Conservation (phyloP, 257 asterid genomes). For the Asclepias syriaca region DNA sequence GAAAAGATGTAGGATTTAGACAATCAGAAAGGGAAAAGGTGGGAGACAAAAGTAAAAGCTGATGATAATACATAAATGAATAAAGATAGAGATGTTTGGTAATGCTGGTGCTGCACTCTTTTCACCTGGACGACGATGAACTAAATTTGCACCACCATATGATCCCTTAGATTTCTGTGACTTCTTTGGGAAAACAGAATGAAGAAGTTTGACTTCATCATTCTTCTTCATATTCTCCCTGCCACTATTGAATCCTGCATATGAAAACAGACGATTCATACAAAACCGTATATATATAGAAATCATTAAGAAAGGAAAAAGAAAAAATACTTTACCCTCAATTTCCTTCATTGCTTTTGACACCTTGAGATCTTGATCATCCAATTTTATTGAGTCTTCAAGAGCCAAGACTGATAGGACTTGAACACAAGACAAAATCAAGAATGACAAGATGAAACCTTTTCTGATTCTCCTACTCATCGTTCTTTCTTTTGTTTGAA, state of each 20-base stretch:
- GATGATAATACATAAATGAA: conserved; percentile 14
- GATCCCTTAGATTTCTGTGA: conserved; percentile 37
- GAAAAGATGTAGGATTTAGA: conserved; percentile 2
- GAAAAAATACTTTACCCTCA: conserved; percentile 20
- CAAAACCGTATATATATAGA: no score
- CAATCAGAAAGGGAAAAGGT: conserved; percentile 12
- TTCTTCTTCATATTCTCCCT: neutral
- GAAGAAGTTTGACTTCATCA: conserved; percentile 7
- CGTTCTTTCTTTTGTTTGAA: neutral
- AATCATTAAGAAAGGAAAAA: no score
- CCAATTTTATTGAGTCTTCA: conserved; percentile 14
- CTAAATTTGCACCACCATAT: conserved; percentile 40
- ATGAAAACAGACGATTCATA: neutral
- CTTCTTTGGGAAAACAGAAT: conserved; percentile 11
- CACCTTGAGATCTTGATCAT: conserved; percentile 14
- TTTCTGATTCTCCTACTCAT: conserved; percentile 18
- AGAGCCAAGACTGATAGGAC: conserved; percentile 23
- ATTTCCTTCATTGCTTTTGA: conserved; percentile 13
- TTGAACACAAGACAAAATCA: conserved; percentile 20
- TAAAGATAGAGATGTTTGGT: conserved; percentile 9
- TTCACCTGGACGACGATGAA: conserved; percentile 23
- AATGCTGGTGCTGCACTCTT: conserved; percentile 17
- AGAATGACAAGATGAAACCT: conserved; percentile 23
- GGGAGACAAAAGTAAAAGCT: conserved; percentile 19
- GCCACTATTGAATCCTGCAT: conserved; percentile 4